phyloP scores from a whole-genome alignment of 2,329 filamentous ascomycete genomes.

The Apiospora malaysiana region DNA sequence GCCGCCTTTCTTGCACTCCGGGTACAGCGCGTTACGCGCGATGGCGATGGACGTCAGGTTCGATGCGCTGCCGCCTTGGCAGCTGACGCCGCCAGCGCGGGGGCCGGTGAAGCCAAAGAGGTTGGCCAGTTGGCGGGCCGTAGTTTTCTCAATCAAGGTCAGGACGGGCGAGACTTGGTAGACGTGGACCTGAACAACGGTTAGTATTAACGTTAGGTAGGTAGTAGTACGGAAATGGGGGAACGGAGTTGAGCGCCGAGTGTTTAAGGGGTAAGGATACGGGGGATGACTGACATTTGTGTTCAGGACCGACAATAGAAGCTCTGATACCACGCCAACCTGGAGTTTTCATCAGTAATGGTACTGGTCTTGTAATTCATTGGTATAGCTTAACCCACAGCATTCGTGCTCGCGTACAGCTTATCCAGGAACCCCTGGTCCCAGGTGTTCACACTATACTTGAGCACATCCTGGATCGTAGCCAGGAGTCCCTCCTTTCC shows the following conservation, averaged over 20 bases:
- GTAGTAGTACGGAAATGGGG: neutral
- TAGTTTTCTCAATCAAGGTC: conserved; percentile 86
- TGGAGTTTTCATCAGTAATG: conserved; percentile 34
- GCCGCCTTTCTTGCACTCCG: conserved; percentile 75
- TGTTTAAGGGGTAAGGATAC: neutral
- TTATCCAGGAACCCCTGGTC: conserved; percentile 97
- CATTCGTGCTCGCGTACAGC: conserved; percentile 88
- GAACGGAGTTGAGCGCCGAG: neutral
- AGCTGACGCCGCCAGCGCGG: conserved; percentile 64
- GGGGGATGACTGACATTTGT: conserved; percentile 71
- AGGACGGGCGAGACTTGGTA: conserved; percentile 92
- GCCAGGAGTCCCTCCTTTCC: conserved; percentile 78
- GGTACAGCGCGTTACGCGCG: conserved; percentile 84
- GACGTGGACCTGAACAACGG: conserved; percentile 70
- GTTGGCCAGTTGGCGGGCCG: conserved; percentile 72
- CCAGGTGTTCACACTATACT: conserved; percentile 97
- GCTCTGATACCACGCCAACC: conserved; percentile 84
- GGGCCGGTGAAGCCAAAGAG: conserved; percentile 79
- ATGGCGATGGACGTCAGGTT: conserved; percentile 75
- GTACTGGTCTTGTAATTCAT: neutral
- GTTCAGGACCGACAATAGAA: conserved; percentile 85
- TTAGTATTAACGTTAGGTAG: neutral
- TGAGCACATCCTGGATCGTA: conserved; percentile 72
- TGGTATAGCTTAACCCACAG: conserved; percentile 53
- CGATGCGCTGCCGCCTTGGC: conserved; percentile 72